Evolutionary conservation across 108 stramenopile genomes (phyloP), one percentile per base, ranked within the genome.

Genomic region (Pseudonitzschia pungens): DNA sequence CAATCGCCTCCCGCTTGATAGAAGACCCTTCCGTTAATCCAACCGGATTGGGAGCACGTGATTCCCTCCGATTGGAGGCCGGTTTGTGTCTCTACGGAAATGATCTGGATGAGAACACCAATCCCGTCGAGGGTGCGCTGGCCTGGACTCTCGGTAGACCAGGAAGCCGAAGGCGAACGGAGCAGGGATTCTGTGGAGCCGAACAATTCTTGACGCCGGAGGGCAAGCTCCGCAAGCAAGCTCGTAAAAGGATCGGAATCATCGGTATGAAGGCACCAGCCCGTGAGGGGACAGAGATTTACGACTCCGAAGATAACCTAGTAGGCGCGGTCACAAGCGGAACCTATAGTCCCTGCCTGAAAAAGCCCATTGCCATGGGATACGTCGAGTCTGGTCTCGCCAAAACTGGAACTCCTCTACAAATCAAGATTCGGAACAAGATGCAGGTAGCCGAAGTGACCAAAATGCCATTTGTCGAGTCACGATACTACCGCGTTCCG

Each of bases 1-100:
- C 93, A 27, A 90, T 96, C 63, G 95, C 93, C 0, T 83, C 84
- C 21, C 80, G 83, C 42, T 73, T 98, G 29, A 69, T 96, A 42
- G 85, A 92, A 53, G 86, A 95, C 60, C 81, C 81, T 8, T 71
- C 78, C 22, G 96, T 99, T 33, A 87, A 88, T 45, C 95, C 96
- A 27, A 86, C 98, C 26, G 99, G 99, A 48, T 81, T 99, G 11
- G 99, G 98, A 32, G 97, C 99, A 18, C 94, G 99, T 31, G 99
- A 99, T 66, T 96, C 97, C 20, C 86, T 99, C 14, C 91, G 99
- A 57, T 83, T 99, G 29, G 99, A 99, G 86, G 98, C 99, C 21
- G 99, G 99, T 51, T 82, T 99, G 41, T 99, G 98, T 83, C 83
- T 99, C 29, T 98, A 99, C 76, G 99, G 99, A 27, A 89, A 98